Percentiles rank a stretch among this genome's conserved stretches.
phyloP scores from a whole-genome alignment of 441 rosid genomes.

The Populus hybrid region DNA sequence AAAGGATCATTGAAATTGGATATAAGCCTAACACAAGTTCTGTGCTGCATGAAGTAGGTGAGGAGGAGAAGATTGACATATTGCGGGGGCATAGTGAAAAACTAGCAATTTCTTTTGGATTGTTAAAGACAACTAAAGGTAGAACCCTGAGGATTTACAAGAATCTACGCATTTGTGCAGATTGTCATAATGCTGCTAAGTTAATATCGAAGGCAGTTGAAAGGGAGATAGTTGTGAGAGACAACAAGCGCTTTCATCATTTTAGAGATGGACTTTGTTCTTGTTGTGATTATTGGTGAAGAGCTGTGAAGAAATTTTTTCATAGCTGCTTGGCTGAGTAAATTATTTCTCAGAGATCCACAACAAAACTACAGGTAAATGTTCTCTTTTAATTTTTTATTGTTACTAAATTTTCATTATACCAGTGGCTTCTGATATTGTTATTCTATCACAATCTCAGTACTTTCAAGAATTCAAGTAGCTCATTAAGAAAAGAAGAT shows the following conservation, averaged over 20 bases:
- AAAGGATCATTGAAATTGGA: slow-evolving; percentile 41
- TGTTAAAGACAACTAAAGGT: slow-evolving; percentile 40
- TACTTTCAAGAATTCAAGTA: no score
- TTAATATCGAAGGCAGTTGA: slow-evolving; percentile 44
- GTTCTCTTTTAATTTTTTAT: no score
- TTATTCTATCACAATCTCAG: no score
- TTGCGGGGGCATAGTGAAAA: slow-evolving; percentile 65
- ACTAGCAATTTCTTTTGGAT: slow-evolving; percentile 60
- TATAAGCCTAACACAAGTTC: slow-evolving; percentile 47
- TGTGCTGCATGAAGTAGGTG: slow-evolving; percentile 44
- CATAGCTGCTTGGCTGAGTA: neutral
- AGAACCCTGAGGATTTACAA: slow-evolving; percentile 52
- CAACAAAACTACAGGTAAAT: neutral
- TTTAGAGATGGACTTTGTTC: slow-evolving; percentile 60
- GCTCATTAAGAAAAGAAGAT: no score
- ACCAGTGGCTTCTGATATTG: no score
- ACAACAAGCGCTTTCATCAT: slow-evolving; percentile 72
- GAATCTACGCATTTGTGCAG: slow-evolving; percentile 68
- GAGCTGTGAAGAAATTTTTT: neutral
- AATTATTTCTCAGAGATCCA: neutral
- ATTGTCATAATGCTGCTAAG: slow-evolving; percentile 64
- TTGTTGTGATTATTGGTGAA: slow-evolving; percentile 74
- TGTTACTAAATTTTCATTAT: no score
- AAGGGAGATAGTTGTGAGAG: slow-evolving; percentile 59
- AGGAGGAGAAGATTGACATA: slow-evolving; percentile 47